Conservation (phyloP, 2,329 filamentous ascomycete species). For the Talaromyces albobiverticillius region DNA sequence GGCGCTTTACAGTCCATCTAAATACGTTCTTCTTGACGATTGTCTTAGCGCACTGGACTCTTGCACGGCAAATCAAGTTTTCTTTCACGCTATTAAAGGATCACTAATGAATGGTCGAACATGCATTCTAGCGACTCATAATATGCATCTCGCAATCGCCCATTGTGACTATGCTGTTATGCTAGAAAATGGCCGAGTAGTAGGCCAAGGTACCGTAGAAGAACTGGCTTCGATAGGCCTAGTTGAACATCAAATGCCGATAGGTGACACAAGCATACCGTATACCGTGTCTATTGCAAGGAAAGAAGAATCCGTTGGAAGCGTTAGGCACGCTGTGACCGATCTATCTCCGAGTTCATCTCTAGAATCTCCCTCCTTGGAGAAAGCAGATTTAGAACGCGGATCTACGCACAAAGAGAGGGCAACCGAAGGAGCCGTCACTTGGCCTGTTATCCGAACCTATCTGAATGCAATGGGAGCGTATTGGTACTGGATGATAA, state of each 20-base stretch:
- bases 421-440: slow-evolving; percentile 1
- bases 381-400: too few relatives aligned
- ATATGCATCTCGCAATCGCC: not conserved
- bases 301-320: too few relatives aligned
- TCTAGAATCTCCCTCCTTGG: too few relatives aligned
- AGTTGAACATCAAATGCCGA: too few relatives aligned
- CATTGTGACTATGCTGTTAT: not conserved
- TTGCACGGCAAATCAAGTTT: slow-evolving; percentile 4
- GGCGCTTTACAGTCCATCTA: slow-evolving; percentile 54
- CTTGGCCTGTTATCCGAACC: not conserved
- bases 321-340: too few relatives aligned
- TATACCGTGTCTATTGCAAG: too few relatives aligned
- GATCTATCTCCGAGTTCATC: too few relatives aligned
- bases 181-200: not conserved
- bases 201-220: not conserved
- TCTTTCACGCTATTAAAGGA: not conserved
- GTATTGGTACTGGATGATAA: not conserved
- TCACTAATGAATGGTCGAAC: slow-evolving; percentile 3
- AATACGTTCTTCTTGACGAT: slow-evolving; percentile 2
- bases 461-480: slow-evolving; percentile 2
- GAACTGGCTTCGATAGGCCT: not conserved
- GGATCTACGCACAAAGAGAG: not conserved
- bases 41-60: slow-evolving; percentile 8
- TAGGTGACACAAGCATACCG: too few relatives aligned
- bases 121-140: slow-evolving; percentile 4